Base-by-base conservation (phyloP, 176 grass and related monocot genomes). In the Cymbopogon citratus region DNA sequence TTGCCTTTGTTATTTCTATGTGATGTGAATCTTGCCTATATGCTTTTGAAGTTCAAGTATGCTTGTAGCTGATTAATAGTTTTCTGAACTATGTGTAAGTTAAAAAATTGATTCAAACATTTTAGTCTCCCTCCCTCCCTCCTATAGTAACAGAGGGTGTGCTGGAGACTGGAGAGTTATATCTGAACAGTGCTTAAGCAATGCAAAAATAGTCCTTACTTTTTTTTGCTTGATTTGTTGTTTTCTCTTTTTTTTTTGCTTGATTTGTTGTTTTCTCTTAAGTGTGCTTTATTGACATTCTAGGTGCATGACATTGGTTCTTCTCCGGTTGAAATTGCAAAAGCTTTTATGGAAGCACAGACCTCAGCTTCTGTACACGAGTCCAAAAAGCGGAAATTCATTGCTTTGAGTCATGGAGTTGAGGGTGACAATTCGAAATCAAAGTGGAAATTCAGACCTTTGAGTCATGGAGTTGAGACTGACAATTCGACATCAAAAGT, bases 261-360 rank as follows among this genome's bases (percentile, higher is more conserved):
- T 90, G 3, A 73, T 73, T 49, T 66, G 12, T 59, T 73, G n/a
- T 35, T 49, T 70, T 35, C 15, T 82, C 29, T 69, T 12, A 82
- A 82, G 60, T 36, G 16, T 74, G 65, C 43, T 83, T 86, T 71
- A 27, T 75, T 85, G 35, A 13, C 43, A 56, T 91, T 77, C 4
- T 87, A 94, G 92, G 89, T 43, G 63, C 71, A 74, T 61, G 83
- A 81, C 59, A 72, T 59, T 84, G 62, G 74, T 73, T 85, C 83
- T 74, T 93, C 88, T 60, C 88, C 92, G 39, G 69, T 88, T 75
- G 92, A 94, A 87, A 87, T 94, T 89, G 92, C 92, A 60, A 91
- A 81, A 78, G 86, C 92, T 64, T 94, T 79, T 83, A 91, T 94
- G 86, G 77, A 87, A 87, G 79, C 88, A 24, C 76, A 84, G 43